Evolutionary conservation across 768 basidiomycete species (phyloP), one percentile per base, ranked within the genome.

Genomic region (Lentinula guzmanii): DNA sequence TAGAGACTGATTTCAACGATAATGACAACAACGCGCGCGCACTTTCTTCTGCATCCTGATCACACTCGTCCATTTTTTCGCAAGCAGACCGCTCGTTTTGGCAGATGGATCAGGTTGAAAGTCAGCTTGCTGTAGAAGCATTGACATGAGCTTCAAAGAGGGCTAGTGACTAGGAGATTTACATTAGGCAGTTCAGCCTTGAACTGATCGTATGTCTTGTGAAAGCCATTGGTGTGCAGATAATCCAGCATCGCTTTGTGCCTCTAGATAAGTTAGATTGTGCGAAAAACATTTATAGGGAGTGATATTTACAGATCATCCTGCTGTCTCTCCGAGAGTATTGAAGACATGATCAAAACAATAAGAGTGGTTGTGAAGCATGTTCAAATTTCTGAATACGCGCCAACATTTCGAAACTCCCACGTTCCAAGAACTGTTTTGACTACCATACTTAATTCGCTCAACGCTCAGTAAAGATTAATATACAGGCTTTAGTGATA

Each of bases 51-150:
- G 90, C 70, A 91, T 68, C 60, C 90, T 78, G 52, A 91, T 90
- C 24, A 91, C 87, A 67, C 86, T 86, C 51, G 87, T 90, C 90
- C 90, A 91, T 70, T 91, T 91, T 83, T 90, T 90, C 72, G 87
- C 89, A 59, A 91, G 73, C 60, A 91, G 70, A 0, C 89, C 89
- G 35, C 61, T 67, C 15, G 66, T 65, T 35, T 64, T 67, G 31
- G 66, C 63, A 18, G 58, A 62, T 39, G 67, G 63, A 64, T 73
- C 72, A 35, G 71, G 69, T 52, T 68, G 60, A 58, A 70, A 72
- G 59, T 72, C 69, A 52, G 66, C 53, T 70, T 72, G 45, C 52
- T 58, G 54, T 9, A 39, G 35, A 9, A 31, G 64, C 43, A 43
- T 48, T 10, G 21, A 48, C 9, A 48, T 43, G 21, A 57, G 46